These are phyloP conservation scores for Candida orba DNA, from an alignment of 805 yeast genomes.

Conservation along the genomic window DNA sequence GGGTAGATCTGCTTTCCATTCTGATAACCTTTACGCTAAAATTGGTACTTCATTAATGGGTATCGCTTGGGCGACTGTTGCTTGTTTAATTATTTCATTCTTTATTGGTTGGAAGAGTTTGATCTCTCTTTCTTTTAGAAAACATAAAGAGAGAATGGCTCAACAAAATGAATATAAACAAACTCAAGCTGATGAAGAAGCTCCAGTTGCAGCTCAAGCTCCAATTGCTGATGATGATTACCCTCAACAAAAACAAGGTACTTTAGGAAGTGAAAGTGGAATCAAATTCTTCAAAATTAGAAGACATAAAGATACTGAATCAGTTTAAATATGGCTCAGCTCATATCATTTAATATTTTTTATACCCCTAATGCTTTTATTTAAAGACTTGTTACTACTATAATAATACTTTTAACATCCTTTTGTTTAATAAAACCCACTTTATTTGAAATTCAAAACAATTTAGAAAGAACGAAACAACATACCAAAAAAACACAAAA, in stretches of 20 bases:
- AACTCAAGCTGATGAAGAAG: not conserved
- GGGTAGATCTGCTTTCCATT: slow-evolving; percentile 62
- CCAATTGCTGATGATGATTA: slow-evolving; percentile 20
- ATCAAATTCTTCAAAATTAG: slow-evolving; percentile 74
- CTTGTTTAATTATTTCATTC: slow-evolving; percentile 41
- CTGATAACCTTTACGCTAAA: slow-evolving; percentile 35
- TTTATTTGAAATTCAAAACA: no score
- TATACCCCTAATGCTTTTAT: not conserved
- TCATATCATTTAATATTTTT: not conserved
- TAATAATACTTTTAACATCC: no score
- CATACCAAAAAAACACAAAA: no score
- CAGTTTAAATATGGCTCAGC: slow-evolving; percentile 17
- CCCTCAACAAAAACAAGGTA: slow-evolving; percentile 24
- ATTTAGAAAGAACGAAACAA: no score
- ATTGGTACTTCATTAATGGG: slow-evolving; percentile 56
- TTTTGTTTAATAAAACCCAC: no score
- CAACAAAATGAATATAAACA: slow-evolving; percentile 20
- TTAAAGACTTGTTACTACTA: not conserved
- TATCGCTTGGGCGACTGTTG: slow-evolving; percentile 65
- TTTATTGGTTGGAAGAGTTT: slow-evolving; percentile 45
- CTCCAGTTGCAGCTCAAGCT: slow-evolving; percentile 9
- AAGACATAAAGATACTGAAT: slow-evolving; percentile 41
- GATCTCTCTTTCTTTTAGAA: slow-evolving; percentile 41
- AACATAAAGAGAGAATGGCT: slow-evolving; percentile 37
- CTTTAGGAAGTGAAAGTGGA: slow-evolving; percentile 38